Evolutionary conservation across 192 early-diverging fungal genomes (phyloP).

Genomic region (Coemansia sp.): DNA sequence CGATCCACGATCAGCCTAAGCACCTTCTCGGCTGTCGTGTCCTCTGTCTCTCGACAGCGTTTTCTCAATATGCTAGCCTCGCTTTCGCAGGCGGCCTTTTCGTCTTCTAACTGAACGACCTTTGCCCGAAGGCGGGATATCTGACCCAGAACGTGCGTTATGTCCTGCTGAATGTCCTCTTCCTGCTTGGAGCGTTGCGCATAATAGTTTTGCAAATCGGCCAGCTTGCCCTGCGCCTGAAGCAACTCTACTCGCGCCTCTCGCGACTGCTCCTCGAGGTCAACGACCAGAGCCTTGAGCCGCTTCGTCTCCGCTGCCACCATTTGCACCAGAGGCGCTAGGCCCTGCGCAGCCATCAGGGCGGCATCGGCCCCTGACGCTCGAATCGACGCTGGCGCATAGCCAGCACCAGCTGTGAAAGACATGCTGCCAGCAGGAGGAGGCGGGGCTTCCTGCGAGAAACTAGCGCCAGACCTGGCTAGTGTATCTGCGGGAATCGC

Average conservation of each 20-base stretch:
- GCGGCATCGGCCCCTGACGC: slow-evolving; percentile 23
- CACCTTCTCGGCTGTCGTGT: slow-evolving; percentile 24
- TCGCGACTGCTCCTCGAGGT: slow-evolving; percentile 35
- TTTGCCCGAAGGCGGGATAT: slow-evolving; percentile 38
- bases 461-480: not conserved
- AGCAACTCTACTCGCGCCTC: slow-evolving; percentile 23
- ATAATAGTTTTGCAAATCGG: slow-evolving; percentile 29
- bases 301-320: slow-evolving; percentile 21
- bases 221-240: slow-evolving; percentile 22
- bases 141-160: slow-evolving; percentile 44
- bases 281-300: slow-evolving; percentile 16
- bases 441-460: not conserved
- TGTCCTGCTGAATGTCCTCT: slow-evolving; percentile 44
- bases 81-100: slow-evolving; percentile 22
- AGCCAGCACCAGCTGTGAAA: not conserved
- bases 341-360: slow-evolving; percentile 13
- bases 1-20: slow-evolving; percentile 44
- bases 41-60: slow-evolving; percentile 32
- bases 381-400: not conserved
- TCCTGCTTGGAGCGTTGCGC: slow-evolving; percentile 31
- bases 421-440: not conserved
- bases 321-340: slow-evolving; percentile 29
- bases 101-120: slow-evolving; percentile 26
- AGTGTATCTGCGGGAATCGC: slow-evolving; percentile 7
- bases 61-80: slow-evolving; percentile 22